Conservation (phyloP, 2,329 filamentous ascomycete genomes). For the Alternaria rosae region DNA sequence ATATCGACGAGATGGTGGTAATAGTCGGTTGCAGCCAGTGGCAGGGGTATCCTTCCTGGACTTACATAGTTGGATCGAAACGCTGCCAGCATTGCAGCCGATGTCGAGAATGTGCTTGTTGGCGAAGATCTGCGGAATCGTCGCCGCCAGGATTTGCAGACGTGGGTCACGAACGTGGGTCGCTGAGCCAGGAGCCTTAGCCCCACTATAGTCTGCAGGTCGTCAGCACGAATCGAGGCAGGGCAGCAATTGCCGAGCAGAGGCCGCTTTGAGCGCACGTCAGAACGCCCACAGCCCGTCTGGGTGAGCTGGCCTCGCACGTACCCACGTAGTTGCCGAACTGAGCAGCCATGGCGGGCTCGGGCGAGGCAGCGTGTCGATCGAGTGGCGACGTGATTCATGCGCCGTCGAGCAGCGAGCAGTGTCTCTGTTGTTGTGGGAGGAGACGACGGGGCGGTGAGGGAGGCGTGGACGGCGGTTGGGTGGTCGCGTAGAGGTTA, state of each 20-base stretch:
- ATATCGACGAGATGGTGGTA: conserved; percentile 36
- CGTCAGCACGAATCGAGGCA: conserved; percentile 19
- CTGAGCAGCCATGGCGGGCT: conserved; percentile 37
- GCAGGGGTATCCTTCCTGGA: conserved; percentile 32
- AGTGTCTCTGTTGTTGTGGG: conserved; percentile 12
- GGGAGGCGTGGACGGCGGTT: neutral
- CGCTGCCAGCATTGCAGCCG: conserved; percentile 51
- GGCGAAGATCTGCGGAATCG: conserved; percentile 45
- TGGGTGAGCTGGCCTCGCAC: conserved; percentile 10
- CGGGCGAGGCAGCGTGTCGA: conserved; percentile 28
- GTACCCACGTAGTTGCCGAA: conserved; percentile 46
- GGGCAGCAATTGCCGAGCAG: conserved; percentile 28
- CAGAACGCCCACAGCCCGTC: conserved; percentile 17
- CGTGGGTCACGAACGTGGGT: conserved; percentile 50
- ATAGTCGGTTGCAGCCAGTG: conserved; percentile 40
- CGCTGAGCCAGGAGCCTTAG: conserved; percentile 45
- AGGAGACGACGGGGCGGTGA: neutral
- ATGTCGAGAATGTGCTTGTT: conserved; percentile 49
- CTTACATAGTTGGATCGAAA: conserved; percentile 50
- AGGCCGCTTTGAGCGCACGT: conserved; percentile 17
- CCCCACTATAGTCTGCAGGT: conserved; percentile 48
- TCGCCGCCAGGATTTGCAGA: conserved; percentile 40
- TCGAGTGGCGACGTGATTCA: conserved; percentile 29
- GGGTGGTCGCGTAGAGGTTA: conserved; percentile 2
- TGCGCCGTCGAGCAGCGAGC: conserved; percentile 18